phyloP scores from a whole-genome alignment of 2,329 filamentous ascomycete species.

The Apiospora hydei region DNA sequence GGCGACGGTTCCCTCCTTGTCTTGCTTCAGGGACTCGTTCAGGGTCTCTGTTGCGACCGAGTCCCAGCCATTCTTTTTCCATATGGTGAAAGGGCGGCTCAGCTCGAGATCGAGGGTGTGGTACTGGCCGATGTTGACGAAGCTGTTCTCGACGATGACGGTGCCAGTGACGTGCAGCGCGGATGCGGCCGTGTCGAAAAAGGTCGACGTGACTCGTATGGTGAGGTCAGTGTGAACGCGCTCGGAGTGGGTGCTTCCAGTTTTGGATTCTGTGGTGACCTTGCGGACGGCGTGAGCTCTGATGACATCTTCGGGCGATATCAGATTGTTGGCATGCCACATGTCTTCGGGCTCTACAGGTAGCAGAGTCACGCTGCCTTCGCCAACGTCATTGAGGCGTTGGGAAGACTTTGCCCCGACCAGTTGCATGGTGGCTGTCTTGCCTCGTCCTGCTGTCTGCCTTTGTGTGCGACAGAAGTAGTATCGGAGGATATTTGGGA shows the following conservation, averaged over 20 bases:
- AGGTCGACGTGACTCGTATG: slow-evolving; percentile 63
- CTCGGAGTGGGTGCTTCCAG: slow-evolving; percentile 55
- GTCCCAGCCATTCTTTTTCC: slow-evolving; percentile 90
- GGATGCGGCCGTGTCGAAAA: slow-evolving; percentile 64
- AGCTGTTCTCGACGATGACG: slow-evolving; percentile 60
- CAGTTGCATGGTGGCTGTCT: slow-evolving; percentile 45
- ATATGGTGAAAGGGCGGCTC: slow-evolving; percentile 84
- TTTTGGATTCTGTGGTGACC: slow-evolving; percentile 54
- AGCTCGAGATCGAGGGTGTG: slow-evolving; percentile 82
- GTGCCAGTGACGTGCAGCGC: slow-evolving; percentile 63
- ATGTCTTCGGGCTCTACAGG: slow-evolving; percentile 53
- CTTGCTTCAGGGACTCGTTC: slow-evolving; percentile 78
- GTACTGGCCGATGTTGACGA: slow-evolving; percentile 61
- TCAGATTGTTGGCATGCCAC: slow-evolving; percentile 70
- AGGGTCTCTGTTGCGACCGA: slow-evolving; percentile 83
- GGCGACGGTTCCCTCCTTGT: slow-evolving; percentile 81
- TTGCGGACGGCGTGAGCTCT: slow-evolving; percentile 64
- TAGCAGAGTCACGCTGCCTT: slow-evolving; percentile 49
- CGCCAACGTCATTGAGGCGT: slow-evolving; percentile 47
- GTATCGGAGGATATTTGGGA: neutral
- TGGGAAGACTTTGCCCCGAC: slow-evolving; percentile 46
- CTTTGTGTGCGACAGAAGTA: neutral
- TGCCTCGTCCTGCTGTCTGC: neutral
- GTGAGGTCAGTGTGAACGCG: slow-evolving; percentile 66
- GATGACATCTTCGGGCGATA: slow-evolving; percentile 60